Base-by-base conservation (phyloP, 345 rosid species). In the Lumnitzera littorea region DNA sequence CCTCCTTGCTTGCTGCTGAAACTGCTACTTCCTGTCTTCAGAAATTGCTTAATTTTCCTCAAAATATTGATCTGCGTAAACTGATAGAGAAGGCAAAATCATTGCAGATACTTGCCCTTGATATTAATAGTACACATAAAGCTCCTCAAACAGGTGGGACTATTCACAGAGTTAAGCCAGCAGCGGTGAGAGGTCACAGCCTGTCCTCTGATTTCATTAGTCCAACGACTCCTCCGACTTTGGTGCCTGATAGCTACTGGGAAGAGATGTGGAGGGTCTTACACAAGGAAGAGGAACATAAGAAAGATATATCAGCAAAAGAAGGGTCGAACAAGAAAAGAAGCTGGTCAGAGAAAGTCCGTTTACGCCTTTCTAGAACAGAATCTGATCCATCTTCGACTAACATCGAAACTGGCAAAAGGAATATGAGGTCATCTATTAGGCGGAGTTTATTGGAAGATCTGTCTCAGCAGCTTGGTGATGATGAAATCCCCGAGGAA, bases 1-100 rank as follows among this genome's bases (percentile, higher is more conserved):
- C 99, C 46, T 90, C 95, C 50, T 65, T 94, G 78, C 96, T 94
- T 59, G 89, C 96, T 41, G 81, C 99, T 13, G 99, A 94, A 69
- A 80, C 84, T 46, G 89, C 97, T 51, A 88, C 97, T 67, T 76
- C 91, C 50, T 88, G 97, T 78, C 97, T 94, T 53, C 90, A 86
- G 78, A 90, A 89, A 69, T 74, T 94, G 55, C 61, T 94, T 70
- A 94, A 83, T 67, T 86, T 94, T 66, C 92, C 99, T 11, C 86
- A 82, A 70, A 80, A 74, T 63, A 67, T 86, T 51, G 78, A 90
- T 73, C 68, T 90, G 66, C 66, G 56, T 55, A 90, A 84, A 67
- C 67, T 88, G 11, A 72, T 88, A 31, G 80, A 63, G 53, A 90
- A 86, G 72, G 89, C 97, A 1, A 83, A 84, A 76, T 90, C 97